phyloP scores from a whole-genome alignment of 2,329 filamentous ascomycete genomes.

The Drechslerella dactyloides region DNA sequence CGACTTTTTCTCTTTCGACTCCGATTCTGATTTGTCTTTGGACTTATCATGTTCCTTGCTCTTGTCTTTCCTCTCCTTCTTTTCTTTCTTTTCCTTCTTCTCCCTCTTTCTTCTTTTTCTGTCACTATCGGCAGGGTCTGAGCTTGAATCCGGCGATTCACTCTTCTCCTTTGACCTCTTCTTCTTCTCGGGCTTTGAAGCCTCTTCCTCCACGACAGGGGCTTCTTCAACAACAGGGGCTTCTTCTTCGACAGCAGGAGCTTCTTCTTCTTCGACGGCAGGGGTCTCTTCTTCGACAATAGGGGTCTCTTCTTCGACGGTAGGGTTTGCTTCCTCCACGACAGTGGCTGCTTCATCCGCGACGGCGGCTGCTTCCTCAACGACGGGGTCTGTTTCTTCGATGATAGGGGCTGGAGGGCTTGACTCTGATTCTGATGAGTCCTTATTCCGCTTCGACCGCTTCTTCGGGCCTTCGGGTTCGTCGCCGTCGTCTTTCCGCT shows the following conservation, averaged over 20 bases:
- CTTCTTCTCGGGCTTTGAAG: no score
- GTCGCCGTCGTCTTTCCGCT: conserved; percentile 28
- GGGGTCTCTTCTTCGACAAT: no score
- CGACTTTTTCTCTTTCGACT: conserved; percentile 18
- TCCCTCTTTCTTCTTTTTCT: neutral
- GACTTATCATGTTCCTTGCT: conserved; percentile 12
- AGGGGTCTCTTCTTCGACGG: no score
- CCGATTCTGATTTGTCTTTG: conserved; percentile 11
- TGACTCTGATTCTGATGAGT: neutral
- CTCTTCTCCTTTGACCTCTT: neutral
- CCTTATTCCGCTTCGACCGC: conserved; percentile 20
- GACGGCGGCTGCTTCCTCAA: no score
- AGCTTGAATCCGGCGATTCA: neutral
- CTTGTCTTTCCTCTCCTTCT: conserved; percentile 19
- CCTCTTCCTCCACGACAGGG: no score
- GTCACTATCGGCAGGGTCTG: conserved; percentile 1
- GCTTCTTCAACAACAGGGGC: no score
- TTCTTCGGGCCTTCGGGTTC: conserved; percentile 12
- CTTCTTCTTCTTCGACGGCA: no score
- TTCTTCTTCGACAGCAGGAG: no score
- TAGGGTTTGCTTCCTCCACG: no score
- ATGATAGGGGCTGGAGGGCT: neutral
- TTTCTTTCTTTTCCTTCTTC: conserved; percentile 4
- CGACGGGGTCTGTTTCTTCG: no score
- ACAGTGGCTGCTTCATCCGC: no score